Evolutionary conservation across 345 rosid genomes (phyloP).

Genomic region (Eucalyptus sideroxylon): DNA sequence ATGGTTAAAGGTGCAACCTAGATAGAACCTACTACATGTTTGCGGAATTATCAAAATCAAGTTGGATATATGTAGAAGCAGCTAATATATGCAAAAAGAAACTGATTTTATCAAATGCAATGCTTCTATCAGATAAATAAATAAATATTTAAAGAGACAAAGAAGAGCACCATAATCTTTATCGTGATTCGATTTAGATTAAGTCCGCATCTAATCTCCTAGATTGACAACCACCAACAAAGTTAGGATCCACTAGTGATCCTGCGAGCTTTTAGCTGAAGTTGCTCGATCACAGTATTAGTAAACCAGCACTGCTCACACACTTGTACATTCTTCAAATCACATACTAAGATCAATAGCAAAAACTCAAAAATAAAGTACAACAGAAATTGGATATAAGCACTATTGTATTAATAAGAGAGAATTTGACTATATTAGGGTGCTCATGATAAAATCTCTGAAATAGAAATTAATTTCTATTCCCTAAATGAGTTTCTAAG

Average conservation of each 20-base stretch:
- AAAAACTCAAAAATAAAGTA: not conserved
- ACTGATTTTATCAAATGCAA: not conserved
- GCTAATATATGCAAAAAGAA: not conserved
- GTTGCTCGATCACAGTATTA: not conserved
- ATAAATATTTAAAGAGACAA: not conserved
- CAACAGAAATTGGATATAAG: not conserved
- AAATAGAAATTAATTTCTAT: too few relatives aligned
- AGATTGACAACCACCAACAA: not conserved
- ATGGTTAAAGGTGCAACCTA: not conserved
- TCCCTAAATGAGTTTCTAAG: fast-evolving
- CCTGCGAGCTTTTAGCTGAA: not conserved
- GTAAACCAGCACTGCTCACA: not conserved
- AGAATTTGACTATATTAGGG: not conserved
- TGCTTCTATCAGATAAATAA: not conserved
- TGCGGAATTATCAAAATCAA: not conserved
- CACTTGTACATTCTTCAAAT: not conserved
- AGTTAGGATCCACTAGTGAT: not conserved
- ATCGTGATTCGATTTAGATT: not conserved
- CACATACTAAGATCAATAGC: not conserved
- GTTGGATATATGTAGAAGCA: not conserved
- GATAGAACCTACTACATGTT: not conserved
- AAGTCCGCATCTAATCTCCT: fast-evolving
- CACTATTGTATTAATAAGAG: not conserved
- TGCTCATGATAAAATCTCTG: fast-evolving
- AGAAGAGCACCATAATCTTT: not conserved